A percentile compares a stretch with the other conserved stretches of the same genome.
Conservation (phyloP, 169 alveolate species). For the Theileria equi region DNA sequence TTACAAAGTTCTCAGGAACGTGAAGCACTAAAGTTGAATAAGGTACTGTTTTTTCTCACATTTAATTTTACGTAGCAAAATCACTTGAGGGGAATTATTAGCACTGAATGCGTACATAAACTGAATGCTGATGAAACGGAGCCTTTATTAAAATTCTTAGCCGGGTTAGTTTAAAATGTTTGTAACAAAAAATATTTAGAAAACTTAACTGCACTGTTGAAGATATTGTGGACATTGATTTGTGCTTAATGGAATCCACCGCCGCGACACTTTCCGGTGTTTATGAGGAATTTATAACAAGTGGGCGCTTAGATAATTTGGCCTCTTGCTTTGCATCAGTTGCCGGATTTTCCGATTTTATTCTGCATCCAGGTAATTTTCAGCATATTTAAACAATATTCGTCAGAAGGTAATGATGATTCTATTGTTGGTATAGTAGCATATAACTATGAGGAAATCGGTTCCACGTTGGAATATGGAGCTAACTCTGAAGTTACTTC, state of each 20-base stretch:
- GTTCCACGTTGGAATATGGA: slow-evolving; percentile 68
- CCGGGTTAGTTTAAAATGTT: slow-evolving; percentile 21
- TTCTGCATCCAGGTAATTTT: slow-evolving; percentile 24
- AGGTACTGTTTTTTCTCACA: slow-evolving; percentile 13
- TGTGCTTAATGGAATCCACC: slow-evolving; percentile 88
- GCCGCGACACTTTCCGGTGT: slow-evolving; percentile 89
- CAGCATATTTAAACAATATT: neutral
- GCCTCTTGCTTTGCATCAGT: slow-evolving; percentile 61
- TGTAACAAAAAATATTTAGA: slow-evolving; percentile 11
- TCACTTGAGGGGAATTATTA: slow-evolving; percentile 84
- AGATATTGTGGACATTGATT: slow-evolving; percentile 81
- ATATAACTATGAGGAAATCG: slow-evolving; percentile 70
- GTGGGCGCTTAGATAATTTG: slow-evolving; percentile 92
- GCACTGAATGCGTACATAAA: slow-evolving; percentile 56
- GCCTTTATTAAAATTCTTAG: slow-evolving; percentile 28
- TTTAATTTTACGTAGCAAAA: slow-evolving; percentile 75
- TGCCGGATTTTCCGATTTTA: slow-evolving; percentile 65
- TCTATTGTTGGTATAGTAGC: slow-evolving; percentile 19
- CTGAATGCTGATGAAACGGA: slow-evolving; percentile 1
- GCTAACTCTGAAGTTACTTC: slow-evolving; percentile 65
- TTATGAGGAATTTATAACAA: slow-evolving; percentile 90
- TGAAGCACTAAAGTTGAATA: slow-evolving; percentile 47
- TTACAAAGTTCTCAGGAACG: slow-evolving; percentile 83
- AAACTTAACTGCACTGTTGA: slow-evolving; percentile 63
- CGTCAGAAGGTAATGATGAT: slow-evolving; percentile 8